Evolutionary conservation across 2,329 filamentous ascomycete genomes (phyloP).

Genomic region (Ascochyta koolunga): DNA sequence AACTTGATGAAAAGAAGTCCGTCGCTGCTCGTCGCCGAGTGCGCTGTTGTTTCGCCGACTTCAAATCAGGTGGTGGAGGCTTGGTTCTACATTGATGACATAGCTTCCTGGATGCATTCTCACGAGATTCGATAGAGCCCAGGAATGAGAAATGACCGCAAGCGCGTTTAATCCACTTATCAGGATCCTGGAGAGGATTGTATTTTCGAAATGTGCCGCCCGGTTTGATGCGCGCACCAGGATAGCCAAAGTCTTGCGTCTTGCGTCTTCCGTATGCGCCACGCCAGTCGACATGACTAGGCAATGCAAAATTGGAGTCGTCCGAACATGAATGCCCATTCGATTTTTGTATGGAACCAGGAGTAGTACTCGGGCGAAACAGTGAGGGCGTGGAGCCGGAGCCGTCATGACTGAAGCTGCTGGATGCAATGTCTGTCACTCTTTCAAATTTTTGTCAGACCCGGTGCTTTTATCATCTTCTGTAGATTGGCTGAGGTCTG

Average conservation of each 20-base stretch:
- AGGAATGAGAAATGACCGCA: conserved; percentile 40
- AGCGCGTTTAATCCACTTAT: conserved; percentile 34
- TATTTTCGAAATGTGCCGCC: conserved; percentile 14
- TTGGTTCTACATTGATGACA: conserved; percentile 34
- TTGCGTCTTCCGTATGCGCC: conserved; percentile 39
- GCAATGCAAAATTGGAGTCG: conserved; percentile 27
- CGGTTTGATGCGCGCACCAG: conserved; percentile 38
- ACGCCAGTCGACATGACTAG: conserved; percentile 36
- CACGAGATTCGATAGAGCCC: conserved; percentile 16
- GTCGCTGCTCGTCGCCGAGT: conserved; percentile 18
- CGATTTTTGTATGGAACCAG: not conserved
- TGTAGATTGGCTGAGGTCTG: not conserved
- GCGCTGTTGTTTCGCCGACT: conserved; percentile 3
- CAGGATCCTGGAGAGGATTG: conserved; percentile 27
- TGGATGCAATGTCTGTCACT: conserved; percentile 19
- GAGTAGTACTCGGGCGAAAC: not conserved
- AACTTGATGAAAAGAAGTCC: conserved; percentile 21
- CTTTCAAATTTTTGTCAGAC: not conserved
- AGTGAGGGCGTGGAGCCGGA: conserved; percentile 23
- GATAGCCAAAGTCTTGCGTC: conserved; percentile 43
- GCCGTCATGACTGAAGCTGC: conserved; percentile 32
- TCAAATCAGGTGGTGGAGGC: conserved; percentile 1
- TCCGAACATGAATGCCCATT: not conserved
- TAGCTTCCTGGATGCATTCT: conserved; percentile 20
- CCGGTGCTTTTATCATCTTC: no score